Conservation (phyloP, 805 yeast genomes). For the Nakazawaea wickerhamii region DNA sequence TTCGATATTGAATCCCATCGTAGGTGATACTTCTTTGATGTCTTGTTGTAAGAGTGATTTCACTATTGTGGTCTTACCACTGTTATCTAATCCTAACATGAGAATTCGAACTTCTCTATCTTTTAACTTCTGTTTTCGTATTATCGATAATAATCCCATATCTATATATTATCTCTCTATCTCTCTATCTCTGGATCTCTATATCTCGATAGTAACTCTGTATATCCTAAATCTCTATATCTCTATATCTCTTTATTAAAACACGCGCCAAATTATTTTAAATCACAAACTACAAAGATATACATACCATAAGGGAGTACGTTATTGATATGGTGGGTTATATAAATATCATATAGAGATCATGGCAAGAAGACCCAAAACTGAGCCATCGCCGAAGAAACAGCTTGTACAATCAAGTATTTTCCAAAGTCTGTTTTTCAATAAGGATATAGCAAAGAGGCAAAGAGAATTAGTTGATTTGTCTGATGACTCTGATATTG, state of each 20-base stretch:
- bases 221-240: no score
- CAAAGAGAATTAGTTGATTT: not conserved
- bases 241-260: no score
- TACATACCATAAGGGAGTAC: no score
- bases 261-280: no score
- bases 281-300: no score
- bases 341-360: no score
- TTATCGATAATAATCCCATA: slow-evolving; percentile 81
- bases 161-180: not conserved
- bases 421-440: not conserved
- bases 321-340: no score
- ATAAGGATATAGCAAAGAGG: not conserved
- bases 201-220: no score
- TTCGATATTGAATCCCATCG: slow-evolving; percentile 83
- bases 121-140: slow-evolving; percentile 75
- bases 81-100: slow-evolving; percentile 80
- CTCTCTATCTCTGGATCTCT: not conserved
- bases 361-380: not conserved
- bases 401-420: slow-evolving; percentile 4
- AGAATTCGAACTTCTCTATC: slow-evolving; percentile 73
- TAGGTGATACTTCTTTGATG: slow-evolving; percentile 63
- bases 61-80: slow-evolving; percentile 87
- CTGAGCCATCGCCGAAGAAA: not conserved
- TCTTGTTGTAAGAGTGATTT: slow-evolving; percentile 49
- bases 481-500: slow-evolving; percentile 9